phyloP scores from a whole-genome alignment of 2,329 filamentous ascomycete species.

The Alternaria longipes region DNA sequence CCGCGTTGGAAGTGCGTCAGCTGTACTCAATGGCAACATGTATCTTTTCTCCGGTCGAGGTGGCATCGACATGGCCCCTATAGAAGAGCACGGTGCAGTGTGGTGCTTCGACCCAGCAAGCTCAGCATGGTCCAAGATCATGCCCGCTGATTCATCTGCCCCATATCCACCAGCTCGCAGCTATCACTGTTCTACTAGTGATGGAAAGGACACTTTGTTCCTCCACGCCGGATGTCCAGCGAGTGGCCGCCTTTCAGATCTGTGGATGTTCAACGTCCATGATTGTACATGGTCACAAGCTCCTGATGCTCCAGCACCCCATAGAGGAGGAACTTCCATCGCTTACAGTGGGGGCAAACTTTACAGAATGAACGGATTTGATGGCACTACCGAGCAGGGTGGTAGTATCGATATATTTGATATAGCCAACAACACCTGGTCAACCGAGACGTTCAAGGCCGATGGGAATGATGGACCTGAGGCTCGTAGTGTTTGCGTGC shows the following conservation, averaged over 20 bases:
- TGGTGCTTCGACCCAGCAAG: constrained; percentile 77
- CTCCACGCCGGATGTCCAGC: constrained; percentile 79
- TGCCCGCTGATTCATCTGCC: constrained; percentile 61
- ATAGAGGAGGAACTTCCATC: constrained; percentile 73
- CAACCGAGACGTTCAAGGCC: constrained; percentile 47
- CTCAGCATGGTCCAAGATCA: constrained; percentile 71
- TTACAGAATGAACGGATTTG: constrained; percentile 83
- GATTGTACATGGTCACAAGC: constrained; percentile 73
- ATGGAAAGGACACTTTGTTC: constrained; percentile 74
- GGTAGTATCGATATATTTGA: constrained; percentile 73
- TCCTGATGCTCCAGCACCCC: constrained; percentile 71
- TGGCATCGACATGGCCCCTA: constrained; percentile 71
- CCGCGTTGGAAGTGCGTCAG: constrained; percentile 77
- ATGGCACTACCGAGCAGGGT: constrained; percentile 74
- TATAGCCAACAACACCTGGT: constrained; percentile 53
- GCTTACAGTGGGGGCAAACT: constrained; percentile 70
- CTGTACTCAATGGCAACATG: constrained; percentile 73
- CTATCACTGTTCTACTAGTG: constrained; percentile 73
- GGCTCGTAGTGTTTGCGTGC: constrained; percentile 60
- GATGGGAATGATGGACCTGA: constrained; percentile 59
- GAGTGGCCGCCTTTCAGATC: constrained; percentile 70
- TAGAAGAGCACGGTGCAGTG: constrained; percentile 77
- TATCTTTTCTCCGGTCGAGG: constrained; percentile 85
- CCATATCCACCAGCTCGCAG: constrained; percentile 71
- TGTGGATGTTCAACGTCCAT: constrained; percentile 80